Evolutionary conservation across 495 filamentous ascomycete genomes (phyloP), one percentile per base, ranked within the genome.

Genomic region (Tuber brumale): DNA sequence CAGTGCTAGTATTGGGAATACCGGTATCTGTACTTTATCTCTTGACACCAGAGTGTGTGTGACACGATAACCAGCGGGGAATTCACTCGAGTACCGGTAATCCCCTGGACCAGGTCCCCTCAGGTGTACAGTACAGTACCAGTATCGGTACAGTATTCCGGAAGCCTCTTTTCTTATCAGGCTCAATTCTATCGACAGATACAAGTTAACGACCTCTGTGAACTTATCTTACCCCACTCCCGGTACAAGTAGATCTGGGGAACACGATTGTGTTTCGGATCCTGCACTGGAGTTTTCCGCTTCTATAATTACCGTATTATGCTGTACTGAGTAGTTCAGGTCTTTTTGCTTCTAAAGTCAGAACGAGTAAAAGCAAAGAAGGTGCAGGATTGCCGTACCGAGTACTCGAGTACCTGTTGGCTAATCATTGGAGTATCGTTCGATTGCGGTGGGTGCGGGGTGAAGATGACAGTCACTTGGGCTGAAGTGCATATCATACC

Each of bases 311-410:
- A n/a, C n/a, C n/a, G n/a, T n/a, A n/a, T n/a, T n/a, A n/a, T n/a
- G n/a, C n/a, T n/a, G n/a, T n/a, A n/a, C n/a, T n/a, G 37, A 39
- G 37, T 39, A 39, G n/a, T 66, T 66, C 12, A 31, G 57, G 57
- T 18, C 57, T 66, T 18, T 61, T 35, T 31, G 12, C 27, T 35
- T 35, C 14, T 16, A 14, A 6, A 6, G 57, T 31, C 12, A 31
- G 27, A 66, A 31, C 16, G 27, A 66, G 57, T 66, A 66, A 66
- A 61, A 66, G 57, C 57, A 66, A 66, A 66, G 57, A 66, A 66
- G 27, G 18, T 66, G 57, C 57, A 66, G 27, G 14, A 3, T 5
- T 7, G 16, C 5, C 57, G 27, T 14, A 61, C 57, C n/a, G 45
- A 19, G 18, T 1, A 19, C 45, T n/a, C n/a, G n/a, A 46, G 45